These are phyloP conservation scores for Verticillium nubilum DNA, from an alignment of 2,329 filamentous ascomycete species.

Conservation along the genomic window DNA sequence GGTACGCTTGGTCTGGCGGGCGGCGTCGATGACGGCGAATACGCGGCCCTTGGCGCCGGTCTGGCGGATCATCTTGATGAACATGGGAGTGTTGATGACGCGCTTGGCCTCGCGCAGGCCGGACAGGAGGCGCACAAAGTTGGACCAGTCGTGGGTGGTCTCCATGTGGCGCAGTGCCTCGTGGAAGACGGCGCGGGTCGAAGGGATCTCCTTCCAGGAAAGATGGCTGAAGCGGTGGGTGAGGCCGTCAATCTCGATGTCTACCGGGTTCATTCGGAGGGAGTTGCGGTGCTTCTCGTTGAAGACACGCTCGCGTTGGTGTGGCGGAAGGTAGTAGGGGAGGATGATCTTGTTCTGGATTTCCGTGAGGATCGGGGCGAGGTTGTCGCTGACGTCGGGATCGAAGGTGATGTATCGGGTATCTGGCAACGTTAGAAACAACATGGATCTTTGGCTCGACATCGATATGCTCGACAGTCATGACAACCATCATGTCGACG, in stretches of 20 bases:
- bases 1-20: constrained; percentile 39
- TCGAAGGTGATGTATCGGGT: constrained; percentile 37
- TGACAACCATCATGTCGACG: background rate
- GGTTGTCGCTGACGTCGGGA: constrained; percentile 44
- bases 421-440: background rate
- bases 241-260: constrained; percentile 53
- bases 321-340: constrained; percentile 49
- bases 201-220: constrained; percentile 35
- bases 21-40: constrained; percentile 43
- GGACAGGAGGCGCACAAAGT: constrained; percentile 36
- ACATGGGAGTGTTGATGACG: constrained; percentile 44
- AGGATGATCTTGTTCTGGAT: constrained; percentile 57
- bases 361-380: constrained; percentile 45
- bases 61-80: constrained; percentile 32
- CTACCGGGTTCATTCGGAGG: constrained; percentile 50
- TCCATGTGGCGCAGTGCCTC: constrained; percentile 39
- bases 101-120: constrained; percentile 33
- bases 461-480: too few relatives aligned
- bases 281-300: constrained; percentile 36
- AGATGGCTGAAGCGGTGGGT: constrained; percentile 45
- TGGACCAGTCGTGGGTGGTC: constrained; percentile 36
- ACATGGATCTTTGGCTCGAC: background rate
- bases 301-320: constrained; percentile 50
- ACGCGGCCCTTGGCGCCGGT: constrained; percentile 35
- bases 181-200: constrained; percentile 30